A percentile compares a stretch with the other conserved stretches of the same genome.
phyloP scores from a whole-genome alignment of 2,329 filamentous ascomycete species.

The Capronia coronata region DNA sequence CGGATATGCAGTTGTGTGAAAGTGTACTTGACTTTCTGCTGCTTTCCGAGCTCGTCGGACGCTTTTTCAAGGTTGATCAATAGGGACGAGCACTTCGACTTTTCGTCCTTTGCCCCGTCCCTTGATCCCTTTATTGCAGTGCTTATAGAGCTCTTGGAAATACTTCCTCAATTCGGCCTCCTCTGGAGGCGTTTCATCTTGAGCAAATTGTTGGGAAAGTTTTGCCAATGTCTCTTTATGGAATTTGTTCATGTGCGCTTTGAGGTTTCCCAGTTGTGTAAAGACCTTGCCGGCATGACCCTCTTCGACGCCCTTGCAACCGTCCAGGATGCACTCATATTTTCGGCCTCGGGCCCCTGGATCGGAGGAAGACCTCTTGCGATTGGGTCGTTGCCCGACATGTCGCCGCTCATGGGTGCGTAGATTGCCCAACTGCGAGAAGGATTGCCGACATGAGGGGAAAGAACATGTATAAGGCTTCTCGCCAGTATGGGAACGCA shows the following conservation, averaged over 20 bases:
- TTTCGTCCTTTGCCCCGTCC: conserved; percentile 80
- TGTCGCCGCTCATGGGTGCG: conserved; percentile 83
- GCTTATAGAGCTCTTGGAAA: conserved; percentile 85
- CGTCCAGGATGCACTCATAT: conserved; percentile 72
- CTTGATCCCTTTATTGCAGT: conserved; percentile 97
- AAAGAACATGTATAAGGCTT: conserved; percentile 77
- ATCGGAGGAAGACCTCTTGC: conserved; percentile 53
- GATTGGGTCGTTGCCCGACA: conserved; percentile 79
- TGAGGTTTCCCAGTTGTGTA: conserved; percentile 84
- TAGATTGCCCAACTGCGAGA: conserved; percentile 85
- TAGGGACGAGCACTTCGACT: conserved; percentile 38
- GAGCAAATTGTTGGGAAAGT: conserved; percentile 64
- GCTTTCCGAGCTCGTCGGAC: not conserved
- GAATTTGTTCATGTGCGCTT: conserved; percentile 93
- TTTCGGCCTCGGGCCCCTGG: conserved; percentile 44
- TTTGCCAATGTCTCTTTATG: conserved; percentile 66
- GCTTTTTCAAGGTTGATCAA: not conserved
- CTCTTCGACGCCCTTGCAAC: conserved; percentile 46
- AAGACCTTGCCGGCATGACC: conserved; percentile 61
- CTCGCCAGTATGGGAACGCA: conserved; percentile 77
- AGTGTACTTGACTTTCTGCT: no score
- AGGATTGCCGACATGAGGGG: conserved; percentile 66
- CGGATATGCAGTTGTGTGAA: no score
- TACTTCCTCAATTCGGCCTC: conserved; percentile 79
- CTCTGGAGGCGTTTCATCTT: conserved; percentile 51